A percentile compares a stretch with the other conserved stretches of the same genome.
These are phyloP conservation scores for Rhinocladiella similis DNA, from an alignment of 2,329 filamentous ascomycete species.

Conservation along the genomic window DNA sequence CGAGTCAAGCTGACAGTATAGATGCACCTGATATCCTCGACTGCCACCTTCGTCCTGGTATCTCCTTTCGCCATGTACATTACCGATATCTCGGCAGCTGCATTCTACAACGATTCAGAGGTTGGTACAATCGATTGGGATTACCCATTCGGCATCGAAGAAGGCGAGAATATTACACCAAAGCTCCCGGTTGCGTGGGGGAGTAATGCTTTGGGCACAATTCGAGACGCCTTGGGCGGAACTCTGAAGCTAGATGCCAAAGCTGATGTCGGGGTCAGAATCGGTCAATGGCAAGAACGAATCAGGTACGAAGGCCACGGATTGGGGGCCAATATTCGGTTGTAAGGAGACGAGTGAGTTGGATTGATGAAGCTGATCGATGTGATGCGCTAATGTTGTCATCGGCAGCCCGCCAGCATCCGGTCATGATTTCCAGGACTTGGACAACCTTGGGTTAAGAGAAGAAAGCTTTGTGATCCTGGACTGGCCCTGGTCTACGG, in stretches of 20 bases:
- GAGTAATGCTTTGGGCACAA: conserved; percentile 74
- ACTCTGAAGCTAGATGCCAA: conserved; percentile 74
- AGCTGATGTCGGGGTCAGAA: conserved; percentile 71
- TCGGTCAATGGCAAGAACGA: conserved; percentile 73
- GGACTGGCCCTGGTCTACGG: too few species aligned
- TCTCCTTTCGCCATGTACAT: conserved; percentile 82
- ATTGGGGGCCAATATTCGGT: conserved; percentile 65
- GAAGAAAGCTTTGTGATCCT: too few species aligned
- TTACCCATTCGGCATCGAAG: conserved; percentile 72
- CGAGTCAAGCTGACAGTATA: conserved; percentile 22
- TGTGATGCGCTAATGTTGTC: not conserved
- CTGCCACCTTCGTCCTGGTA: conserved; percentile 77
- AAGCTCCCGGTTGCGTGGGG: conserved; percentile 80
- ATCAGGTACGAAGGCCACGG: conserved; percentile 70
- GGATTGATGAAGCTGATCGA: conserved; percentile 2
- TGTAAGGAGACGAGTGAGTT: conserved; percentile 36
- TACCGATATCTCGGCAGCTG: conserved; percentile 78
- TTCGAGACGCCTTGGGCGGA: conserved; percentile 78
- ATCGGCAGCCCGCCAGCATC: not conserved
- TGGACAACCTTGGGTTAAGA: not conserved
- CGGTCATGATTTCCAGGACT: not conserved
- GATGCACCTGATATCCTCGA: conserved; percentile 82
- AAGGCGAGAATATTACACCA: conserved; percentile 71
- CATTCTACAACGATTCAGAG: conserved; percentile 76
- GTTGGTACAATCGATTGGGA: conserved; percentile 77